Evolutionary conservation across 2,329 filamentous ascomycete genomes (phyloP).

Genomic region (Chaetoscypha palmicola): DNA sequence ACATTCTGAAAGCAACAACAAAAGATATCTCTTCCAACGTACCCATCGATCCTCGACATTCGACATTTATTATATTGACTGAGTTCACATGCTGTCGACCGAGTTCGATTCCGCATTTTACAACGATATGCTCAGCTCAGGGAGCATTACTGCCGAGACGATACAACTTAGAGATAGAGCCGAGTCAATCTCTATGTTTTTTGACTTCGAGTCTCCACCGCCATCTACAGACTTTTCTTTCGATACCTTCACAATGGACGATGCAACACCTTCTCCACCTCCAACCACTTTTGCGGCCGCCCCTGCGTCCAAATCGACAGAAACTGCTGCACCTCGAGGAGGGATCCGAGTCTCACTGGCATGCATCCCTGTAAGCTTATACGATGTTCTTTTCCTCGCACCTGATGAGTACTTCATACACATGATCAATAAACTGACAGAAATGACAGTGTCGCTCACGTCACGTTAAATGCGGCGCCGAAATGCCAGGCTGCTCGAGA

Average conservation of each 20-base stretch:
- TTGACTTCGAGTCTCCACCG: conserved; percentile 18
- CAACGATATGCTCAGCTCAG: background rate
- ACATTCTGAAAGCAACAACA: background rate
- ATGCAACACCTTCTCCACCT: background rate
- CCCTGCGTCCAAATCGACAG: background rate
- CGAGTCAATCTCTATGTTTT: conserved; percentile 16
- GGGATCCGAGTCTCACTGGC: conserved; percentile 37
- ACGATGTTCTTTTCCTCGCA: background rate
- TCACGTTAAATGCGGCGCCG: conserved; percentile 42
- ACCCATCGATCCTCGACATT: background rate
- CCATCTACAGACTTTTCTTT: conserved; percentile 1
- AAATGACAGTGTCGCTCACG: conserved; percentile 32
- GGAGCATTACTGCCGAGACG: background rate
- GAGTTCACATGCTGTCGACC: background rate
- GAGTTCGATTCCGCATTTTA: background rate
- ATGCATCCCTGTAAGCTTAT: conserved; percentile 36
- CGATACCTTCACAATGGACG: conserved; percentile 1
- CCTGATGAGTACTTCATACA: background rate
- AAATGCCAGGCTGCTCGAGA: conserved; percentile 36
- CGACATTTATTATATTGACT: background rate
- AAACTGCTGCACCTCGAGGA: conserved; percentile 11
- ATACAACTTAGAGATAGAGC: conserved; percentile 3
- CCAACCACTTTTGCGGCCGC: conserved; percentile 1
- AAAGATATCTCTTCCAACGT: background rate
- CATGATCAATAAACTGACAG: conserved; percentile 34